Conservation (phyloP, 805 yeast genomes). For the Starmerella roubikii region DNA sequence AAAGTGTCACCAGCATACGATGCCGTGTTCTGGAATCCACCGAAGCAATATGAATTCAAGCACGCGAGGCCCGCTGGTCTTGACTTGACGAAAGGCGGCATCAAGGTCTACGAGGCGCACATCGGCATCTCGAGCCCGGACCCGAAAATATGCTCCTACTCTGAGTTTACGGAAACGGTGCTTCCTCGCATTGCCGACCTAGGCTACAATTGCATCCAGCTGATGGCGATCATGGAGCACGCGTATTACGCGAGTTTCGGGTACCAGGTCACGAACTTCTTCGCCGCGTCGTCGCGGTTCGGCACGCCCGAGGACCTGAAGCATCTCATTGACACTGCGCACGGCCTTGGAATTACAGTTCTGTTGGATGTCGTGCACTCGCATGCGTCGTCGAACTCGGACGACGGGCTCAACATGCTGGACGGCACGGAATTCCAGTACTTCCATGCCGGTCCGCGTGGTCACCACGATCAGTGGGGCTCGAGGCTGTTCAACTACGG, state of each 20-base stretch:
- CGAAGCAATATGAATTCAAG: constrained; percentile 43
- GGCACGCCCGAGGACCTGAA: constrained; percentile 94
- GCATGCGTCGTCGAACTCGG: constrained; percentile 88
- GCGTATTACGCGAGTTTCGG: constrained; percentile 97
- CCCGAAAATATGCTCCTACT: constrained; percentile 70
- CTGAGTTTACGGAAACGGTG: constrained; percentile 65
- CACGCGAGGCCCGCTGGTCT: constrained; percentile 46
- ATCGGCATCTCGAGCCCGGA: constrained; percentile 85
- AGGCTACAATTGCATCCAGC: constrained; percentile 86
- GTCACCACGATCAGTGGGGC: constrained; percentile 88
- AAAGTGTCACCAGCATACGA: constrained; percentile 46
- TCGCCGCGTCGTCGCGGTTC: constrained; percentile 76
- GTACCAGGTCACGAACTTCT: constrained; percentile 88
- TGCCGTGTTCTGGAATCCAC: constrained; percentile 89
- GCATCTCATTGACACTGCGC: constrained; percentile 84
- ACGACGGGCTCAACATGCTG: constrained; percentile 82
- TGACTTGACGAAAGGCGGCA: constrained; percentile 19
- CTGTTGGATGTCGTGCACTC: constrained; percentile 88
- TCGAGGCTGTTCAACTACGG: constrained; percentile 90
- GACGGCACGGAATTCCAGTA: constrained; percentile 94
- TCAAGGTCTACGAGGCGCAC: constrained; percentile 85
- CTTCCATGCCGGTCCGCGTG: constrained; percentile 84
- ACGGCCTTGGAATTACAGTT: constrained; percentile 72
- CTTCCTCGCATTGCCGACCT: constrained; percentile 73
- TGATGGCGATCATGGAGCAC: constrained; percentile 98